phyloP scores from a whole-genome alignment of 495 filamentous ascomycete species.

The Aspergillus sclerotioniger region DNA sequence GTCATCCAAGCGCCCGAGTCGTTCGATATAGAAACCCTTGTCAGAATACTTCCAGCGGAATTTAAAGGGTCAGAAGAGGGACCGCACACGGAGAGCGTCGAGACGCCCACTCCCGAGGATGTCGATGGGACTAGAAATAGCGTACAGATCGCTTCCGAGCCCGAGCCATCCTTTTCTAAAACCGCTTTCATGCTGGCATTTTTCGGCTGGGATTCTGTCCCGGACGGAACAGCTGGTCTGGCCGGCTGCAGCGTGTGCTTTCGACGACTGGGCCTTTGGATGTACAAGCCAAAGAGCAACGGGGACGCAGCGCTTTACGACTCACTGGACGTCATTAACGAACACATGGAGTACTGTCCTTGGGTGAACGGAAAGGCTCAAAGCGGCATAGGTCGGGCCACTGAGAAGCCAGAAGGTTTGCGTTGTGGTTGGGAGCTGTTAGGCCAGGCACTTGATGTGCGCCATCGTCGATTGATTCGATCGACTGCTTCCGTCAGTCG shows the following conservation, averaged over 20 bases:
- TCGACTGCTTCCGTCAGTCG: slow-evolving; percentile 25
- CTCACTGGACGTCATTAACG: slow-evolving; percentile 60
- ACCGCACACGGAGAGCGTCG: slow-evolving; percentile 6
- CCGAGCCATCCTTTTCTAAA: slow-evolving; percentile 47
- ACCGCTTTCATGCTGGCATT: slow-evolving; percentile 73
- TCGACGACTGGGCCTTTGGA: slow-evolving; percentile 86
- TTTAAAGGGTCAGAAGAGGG: slow-evolving; percentile 21
- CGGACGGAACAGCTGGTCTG: slow-evolving; percentile 63
- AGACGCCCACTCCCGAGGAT: slow-evolving; percentile 9
- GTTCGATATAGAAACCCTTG: slow-evolving; percentile 36
- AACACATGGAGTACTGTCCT: slow-evolving; percentile 80
- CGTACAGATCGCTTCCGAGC: slow-evolving; percentile 11
- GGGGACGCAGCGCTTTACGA: slow-evolving; percentile 57
- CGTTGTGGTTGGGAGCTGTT: slow-evolving; percentile 49
- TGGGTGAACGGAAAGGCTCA: slow-evolving; percentile 68
- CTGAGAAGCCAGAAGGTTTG: slow-evolving; percentile 30
- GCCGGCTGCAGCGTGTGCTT: slow-evolving; percentile 81
- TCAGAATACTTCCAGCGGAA: slow-evolving; percentile 31
- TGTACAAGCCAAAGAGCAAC: slow-evolving; percentile 67
- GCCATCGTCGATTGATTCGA: slow-evolving; percentile 36
- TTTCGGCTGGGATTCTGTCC: slow-evolving; percentile 79
- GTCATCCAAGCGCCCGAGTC: slow-evolving; percentile 47
- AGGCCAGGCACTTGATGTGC: slow-evolving; percentile 39
- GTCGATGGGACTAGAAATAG: slow-evolving; percentile 9
- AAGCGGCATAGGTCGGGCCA: slow-evolving; percentile 39